Evolutionary conservation across 305 asterid species (phyloP).

Genomic region (Fraxinus ornus): DNA sequence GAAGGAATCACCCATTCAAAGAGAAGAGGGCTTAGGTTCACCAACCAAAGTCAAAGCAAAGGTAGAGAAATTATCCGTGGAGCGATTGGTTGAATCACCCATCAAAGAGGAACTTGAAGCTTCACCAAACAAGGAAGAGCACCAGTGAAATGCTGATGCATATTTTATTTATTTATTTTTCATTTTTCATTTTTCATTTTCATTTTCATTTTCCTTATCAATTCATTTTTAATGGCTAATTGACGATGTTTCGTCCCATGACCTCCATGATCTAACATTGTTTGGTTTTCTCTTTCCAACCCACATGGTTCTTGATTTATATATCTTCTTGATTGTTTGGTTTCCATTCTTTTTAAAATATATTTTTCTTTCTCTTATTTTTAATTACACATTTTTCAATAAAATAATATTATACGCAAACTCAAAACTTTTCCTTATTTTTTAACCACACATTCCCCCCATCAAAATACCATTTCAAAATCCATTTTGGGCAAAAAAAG

Average conservation of each 20-base stretch:
- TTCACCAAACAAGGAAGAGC: slow-evolving; percentile 7
- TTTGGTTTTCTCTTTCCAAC: neutral
- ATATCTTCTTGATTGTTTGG: no score
- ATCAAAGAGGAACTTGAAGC: neutral
- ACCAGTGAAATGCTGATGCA: neutral
- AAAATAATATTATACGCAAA: no score
- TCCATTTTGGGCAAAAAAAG: no score
- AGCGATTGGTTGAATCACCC: slow-evolving; percentile 8
- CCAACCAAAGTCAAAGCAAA: neutral
- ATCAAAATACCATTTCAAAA: no score
- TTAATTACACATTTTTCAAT: no score
- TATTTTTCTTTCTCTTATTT: no score
- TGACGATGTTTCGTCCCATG: neutral
- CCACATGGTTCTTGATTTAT: neutral
- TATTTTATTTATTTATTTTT: neutral
- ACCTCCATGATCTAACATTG: neutral
- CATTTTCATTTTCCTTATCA: neutral
- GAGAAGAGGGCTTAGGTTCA: neutral
- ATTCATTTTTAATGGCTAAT: neutral
- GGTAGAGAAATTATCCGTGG: slow-evolving; percentile 2
- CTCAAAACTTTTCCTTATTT: no score
- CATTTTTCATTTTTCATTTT: neutral
- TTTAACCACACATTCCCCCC: no score
- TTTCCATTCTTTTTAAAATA: no score
- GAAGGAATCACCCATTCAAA: slow-evolving; percentile 3